Base-by-base conservation (phyloP, 441 rosid species). In the Jatropha multifida region DNA sequence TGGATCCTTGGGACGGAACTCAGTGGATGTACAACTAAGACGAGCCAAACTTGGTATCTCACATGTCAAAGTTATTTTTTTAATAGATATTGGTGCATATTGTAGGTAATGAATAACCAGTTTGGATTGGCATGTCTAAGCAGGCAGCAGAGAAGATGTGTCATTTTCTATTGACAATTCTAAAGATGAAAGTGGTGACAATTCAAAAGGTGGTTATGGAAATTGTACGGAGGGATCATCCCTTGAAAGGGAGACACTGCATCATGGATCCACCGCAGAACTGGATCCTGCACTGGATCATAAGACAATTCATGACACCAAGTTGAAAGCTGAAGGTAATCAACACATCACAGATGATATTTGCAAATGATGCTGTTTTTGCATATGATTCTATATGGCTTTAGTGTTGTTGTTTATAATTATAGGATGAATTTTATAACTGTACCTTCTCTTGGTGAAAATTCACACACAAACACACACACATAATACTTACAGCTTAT, bases 141-240 rank as follows among this genome's bases (percentile, higher is more conserved):
- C 90, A 90, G 99, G 89, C 64, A 85, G 90, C 83, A 87, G 85
- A 76, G 98, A 93, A 79, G 97, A 94, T 83, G 70, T 83, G 58
- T 70, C 82, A 18, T 74, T 54, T 72, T 68, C 86, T 77, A 64
- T 73, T 74, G 94, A 89, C 73, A 88, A 87, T 77, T 64, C 44
- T 69, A 90, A 85, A 76, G 91, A 88, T 65, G 92, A 85, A 73
- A 83, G 77, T 65, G 75, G 18, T 67, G 90, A 85, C 74, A 80
- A 56, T 72, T 61, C 83, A 54, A 90, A 82, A 78, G 81, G 74
- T 52, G 69, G 78, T 56, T 58, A 61, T 81, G 83, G 79, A 60
- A 82, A 81, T 73, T 74, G 67, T 42, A 58, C 72, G 0, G 92
- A 76, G 58, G 78, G 58, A 37, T 73, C 79, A 10, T 76, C 81